Conservation (phyloP, 2,329 filamentous ascomycete genomes). For the Epichloe sibirici region DNA sequence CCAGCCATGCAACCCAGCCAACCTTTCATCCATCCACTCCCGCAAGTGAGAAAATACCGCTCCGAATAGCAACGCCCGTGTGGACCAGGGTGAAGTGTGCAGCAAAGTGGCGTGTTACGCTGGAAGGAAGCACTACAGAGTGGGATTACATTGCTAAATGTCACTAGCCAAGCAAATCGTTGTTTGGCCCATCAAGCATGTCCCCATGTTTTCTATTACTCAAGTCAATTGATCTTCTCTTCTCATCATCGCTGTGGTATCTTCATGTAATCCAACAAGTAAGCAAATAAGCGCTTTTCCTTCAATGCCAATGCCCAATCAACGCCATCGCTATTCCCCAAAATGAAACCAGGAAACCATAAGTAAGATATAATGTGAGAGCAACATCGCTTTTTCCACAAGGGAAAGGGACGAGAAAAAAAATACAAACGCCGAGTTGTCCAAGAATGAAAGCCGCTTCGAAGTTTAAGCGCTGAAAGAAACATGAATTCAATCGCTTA, state of each 20-base stretch:
- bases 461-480: not conserved
- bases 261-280: not conserved
- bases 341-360: not conserved
- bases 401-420: not conserved
- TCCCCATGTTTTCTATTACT: not conserved
- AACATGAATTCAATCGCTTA: not conserved
- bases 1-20: no score
- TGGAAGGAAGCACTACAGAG: no score
- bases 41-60: no score
- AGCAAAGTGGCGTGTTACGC: no score
- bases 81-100: no score
- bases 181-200: not conserved
- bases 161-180: not conserved
- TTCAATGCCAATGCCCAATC: not conserved
- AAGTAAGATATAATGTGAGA: not conserved
- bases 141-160: no score
- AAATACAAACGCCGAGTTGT: not conserved
- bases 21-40: no score
- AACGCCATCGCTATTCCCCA: slow-evolving; percentile 3
- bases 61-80: no score
- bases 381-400: not conserved
- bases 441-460: not conserved
- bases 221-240: not conserved
- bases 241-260: slow-evolving; percentile 2
- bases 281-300: not conserved